phyloP scores from a whole-genome alignment of 1,284 basidiomycete genomes.

The Neolentinus lepideus region DNA sequence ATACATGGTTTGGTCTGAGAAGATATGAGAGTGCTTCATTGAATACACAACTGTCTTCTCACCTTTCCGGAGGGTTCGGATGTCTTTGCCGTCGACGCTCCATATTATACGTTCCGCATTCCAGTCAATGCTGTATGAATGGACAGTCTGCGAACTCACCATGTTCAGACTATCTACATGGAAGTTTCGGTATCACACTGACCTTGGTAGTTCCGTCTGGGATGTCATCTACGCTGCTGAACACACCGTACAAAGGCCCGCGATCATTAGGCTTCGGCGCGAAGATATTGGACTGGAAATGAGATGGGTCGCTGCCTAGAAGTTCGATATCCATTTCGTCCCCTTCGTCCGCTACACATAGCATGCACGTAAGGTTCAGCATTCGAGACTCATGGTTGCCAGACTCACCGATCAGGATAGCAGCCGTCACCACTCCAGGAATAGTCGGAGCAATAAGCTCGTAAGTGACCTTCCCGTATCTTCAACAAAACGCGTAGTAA shows the following conservation, averaged over 20 bases:
- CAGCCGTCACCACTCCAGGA: conserved; percentile 31
- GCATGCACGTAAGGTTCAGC: neutral
- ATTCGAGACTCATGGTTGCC: neutral
- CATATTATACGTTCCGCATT: conserved; percentile 31
- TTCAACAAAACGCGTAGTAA: conserved; percentile 8
- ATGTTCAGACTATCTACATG: neutral
- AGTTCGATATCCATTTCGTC: conserved; percentile 43
- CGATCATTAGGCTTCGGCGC: conserved; percentile 24
- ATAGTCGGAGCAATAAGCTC: conserved; percentile 25
- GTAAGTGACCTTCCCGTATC: conserved; percentile 30
- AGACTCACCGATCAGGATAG: conserved; percentile 29
- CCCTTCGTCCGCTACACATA: conserved; percentile 19
- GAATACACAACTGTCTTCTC: conserved; percentile 7
- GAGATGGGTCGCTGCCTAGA: conserved; percentile 28
- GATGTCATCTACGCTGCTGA: conserved; percentile 27
- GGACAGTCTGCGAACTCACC: conserved; percentile 10
- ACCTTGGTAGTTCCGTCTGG: conserved; percentile 15
- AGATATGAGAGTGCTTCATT: neutral
- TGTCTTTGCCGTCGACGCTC: conserved; percentile 31
- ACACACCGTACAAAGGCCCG: conserved; percentile 30
- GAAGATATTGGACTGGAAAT: conserved; percentile 42
- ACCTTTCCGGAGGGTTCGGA: conserved; percentile 32
- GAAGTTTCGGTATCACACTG: neutral
- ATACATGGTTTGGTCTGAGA: conserved; percentile 26
- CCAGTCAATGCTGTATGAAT: conserved; percentile 38